Percentiles rank a stretch among this genome's conserved stretches.
Evolutionary conservation across 768 basidiomycete species (phyloP).

Genomic region (Scleroderma citrinum): DNA sequence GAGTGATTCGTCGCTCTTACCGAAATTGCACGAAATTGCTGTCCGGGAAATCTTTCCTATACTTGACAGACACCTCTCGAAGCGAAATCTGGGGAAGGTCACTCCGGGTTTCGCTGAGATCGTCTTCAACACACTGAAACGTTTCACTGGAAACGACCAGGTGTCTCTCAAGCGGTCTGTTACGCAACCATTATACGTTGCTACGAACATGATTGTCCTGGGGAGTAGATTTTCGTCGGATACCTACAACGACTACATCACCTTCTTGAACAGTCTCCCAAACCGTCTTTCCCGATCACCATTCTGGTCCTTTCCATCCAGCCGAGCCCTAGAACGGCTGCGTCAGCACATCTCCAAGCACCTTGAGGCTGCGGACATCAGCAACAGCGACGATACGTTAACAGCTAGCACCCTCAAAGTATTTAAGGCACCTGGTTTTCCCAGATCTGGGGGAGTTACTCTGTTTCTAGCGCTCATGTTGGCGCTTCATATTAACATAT

Average conservation of each 20-base stretch:
- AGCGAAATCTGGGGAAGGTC: slow-evolving; percentile 6
- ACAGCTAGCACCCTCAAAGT: slow-evolving; percentile 8
- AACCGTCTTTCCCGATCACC: slow-evolving; percentile 12
- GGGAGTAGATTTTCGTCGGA: slow-evolving; percentile 11
- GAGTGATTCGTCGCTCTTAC: slow-evolving; percentile 6
- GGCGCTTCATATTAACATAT: slow-evolving; percentile 17
- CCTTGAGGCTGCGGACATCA: slow-evolving; percentile 8
- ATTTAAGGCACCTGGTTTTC: slow-evolving; percentile 15
- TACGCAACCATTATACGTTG: slow-evolving; percentile 11
- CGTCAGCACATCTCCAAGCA: slow-evolving; percentile 7
- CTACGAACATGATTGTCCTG: slow-evolving; percentile 15
- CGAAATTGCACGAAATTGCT: slow-evolving; percentile 11
- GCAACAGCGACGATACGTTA: slow-evolving; percentile 6
- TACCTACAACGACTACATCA: slow-evolving; percentile 17
- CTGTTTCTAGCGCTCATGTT: slow-evolving; percentile 18
- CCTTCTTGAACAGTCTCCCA: slow-evolving; percentile 12
- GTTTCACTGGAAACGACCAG: not conserved
- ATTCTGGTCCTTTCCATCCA: slow-evolving; percentile 12
- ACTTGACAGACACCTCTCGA: slow-evolving; percentile 17
- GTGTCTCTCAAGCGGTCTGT: slow-evolving; percentile 13
- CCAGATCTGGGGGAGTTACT: slow-evolving; percentile 12
- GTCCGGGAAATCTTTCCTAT: slow-evolving; percentile 16
- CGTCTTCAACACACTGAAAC: slow-evolving; percentile 10
- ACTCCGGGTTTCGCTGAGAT: slow-evolving; percentile 8
- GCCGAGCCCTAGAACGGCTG: slow-evolving; percentile 8